Conservation (phyloP, 805 yeast genomes). For the Wickerhamiella azymoides region DNA sequence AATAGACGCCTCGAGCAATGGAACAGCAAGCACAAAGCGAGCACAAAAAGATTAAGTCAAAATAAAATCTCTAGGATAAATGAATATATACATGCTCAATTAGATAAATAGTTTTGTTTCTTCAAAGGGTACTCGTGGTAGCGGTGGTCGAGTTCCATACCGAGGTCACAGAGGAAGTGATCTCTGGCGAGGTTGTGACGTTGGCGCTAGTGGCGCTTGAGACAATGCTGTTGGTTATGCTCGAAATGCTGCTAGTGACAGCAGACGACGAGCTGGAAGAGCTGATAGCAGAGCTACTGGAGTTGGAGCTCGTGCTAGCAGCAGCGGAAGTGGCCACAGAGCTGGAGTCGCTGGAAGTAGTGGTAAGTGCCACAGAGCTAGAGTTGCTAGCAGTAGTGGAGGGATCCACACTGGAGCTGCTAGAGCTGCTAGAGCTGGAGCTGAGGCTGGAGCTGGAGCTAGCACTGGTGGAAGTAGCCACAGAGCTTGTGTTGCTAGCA, state of each 20-base stretch:
- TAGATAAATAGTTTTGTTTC: background rate
- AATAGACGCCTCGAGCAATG: too few relatives aligned
- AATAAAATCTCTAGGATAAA: background rate
- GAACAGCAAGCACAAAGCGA: too few relatives aligned
- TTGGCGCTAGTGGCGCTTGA: background rate
- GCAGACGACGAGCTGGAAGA: too few relatives aligned
- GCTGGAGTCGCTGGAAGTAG: background rate
- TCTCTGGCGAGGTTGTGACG: background rate
- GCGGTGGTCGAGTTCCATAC: background rate
- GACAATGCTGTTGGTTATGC: too few relatives aligned
- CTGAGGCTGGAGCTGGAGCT: slow-evolving; percentile 4
- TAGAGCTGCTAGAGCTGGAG: too few relatives aligned
- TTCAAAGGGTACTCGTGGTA: background rate
- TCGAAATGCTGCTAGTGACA: too few relatives aligned
- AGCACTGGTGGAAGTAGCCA: too few relatives aligned
- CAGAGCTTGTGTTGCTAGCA: background rate
- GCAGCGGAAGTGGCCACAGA: too few relatives aligned
- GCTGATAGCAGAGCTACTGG: too few relatives aligned
- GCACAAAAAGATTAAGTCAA: too few relatives aligned
- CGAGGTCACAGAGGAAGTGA: background rate
- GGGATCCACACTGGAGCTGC: slow-evolving; percentile 8
- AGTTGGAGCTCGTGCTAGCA: background rate
- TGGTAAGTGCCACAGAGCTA: background rate
- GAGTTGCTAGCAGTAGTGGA: slow-evolving; percentile 4
- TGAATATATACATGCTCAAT: background rate